Percentiles rank a stretch among this genome's conserved stretches.
Evolutionary conservation across 2,329 filamentous ascomycete genomes (phyloP).

Genomic region (Nothophaeocryptopus gaeumannii): DNA sequence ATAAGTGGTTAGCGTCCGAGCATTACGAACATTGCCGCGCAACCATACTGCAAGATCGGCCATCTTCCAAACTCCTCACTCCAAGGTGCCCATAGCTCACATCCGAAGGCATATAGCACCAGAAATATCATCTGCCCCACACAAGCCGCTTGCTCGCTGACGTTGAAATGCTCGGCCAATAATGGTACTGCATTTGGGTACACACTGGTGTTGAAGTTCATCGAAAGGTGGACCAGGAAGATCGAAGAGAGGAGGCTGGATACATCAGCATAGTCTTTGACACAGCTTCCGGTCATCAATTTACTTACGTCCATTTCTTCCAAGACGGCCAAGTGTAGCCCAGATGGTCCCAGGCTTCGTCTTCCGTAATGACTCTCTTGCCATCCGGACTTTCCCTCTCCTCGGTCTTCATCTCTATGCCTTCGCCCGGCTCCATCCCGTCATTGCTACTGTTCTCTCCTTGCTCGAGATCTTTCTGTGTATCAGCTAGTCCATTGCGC

Average conservation of each 20-base stretch:
- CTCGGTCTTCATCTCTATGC: no score
- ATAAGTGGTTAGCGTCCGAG: no score
- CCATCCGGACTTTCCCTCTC: no score
- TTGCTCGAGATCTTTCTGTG: no score
- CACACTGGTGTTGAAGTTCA: constrained; percentile 56
- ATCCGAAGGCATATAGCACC: constrained; percentile 78
- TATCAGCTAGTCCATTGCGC: no score
- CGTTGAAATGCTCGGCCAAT: constrained; percentile 61
- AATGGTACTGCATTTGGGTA: constrained; percentile 57
- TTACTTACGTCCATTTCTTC: constrained; percentile 46
- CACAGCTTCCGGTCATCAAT: no score
- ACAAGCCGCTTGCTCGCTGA: constrained; percentile 66
- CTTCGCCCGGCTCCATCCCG: no score
- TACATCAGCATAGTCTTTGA: no score
- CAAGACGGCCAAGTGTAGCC: no score
- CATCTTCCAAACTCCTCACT: constrained; percentile 77
- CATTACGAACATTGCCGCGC: constrained; percentile 51
- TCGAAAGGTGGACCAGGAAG: constrained; percentile 54
- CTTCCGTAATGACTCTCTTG: no score
- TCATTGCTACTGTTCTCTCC: no score
- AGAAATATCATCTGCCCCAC: constrained; percentile 76
- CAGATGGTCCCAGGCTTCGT: no score
- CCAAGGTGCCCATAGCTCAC: constrained; percentile 86
- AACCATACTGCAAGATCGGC: constrained; percentile 62
- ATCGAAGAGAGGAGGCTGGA: constrained; percentile 47